Percentiles rank a stretch among this genome's conserved stretches.
Conservation (phyloP, 2,329 filamentous ascomycete species). For the Trichocomaceae sp. region DNA sequence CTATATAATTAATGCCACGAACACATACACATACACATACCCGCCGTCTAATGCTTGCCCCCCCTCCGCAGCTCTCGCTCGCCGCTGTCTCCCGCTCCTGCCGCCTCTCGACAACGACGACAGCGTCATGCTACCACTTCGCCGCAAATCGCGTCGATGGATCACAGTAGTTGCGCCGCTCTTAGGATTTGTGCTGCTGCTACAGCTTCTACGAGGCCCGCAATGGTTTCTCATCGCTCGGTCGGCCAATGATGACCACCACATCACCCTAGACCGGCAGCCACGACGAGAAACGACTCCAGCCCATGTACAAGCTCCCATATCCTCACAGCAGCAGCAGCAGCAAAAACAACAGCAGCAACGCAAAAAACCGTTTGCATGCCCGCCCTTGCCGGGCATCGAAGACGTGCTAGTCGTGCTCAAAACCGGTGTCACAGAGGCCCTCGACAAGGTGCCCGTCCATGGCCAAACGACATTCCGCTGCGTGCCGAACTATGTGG, state of each 20-base stretch:
- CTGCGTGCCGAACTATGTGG: conserved; percentile 50
- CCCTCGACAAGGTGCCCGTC: conserved; percentile 48
- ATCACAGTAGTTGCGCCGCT: conserved; percentile 47
- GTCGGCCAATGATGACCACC: neutral
- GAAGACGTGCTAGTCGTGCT: conserved; percentile 52
- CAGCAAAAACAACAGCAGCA: neutral
- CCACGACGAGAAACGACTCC: neutral
- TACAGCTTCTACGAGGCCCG: conserved; percentile 46
- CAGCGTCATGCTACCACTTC: conserved; percentile 39
- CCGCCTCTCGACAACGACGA: neutral
- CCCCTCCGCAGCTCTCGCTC: neutral
- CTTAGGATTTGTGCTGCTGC: conserved; percentile 50
- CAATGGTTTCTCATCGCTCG: conserved; percentile 10
- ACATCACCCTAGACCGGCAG: neutral
- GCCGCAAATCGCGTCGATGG: conserved; percentile 29
- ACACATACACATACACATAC: neutral
- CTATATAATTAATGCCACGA: neutral
- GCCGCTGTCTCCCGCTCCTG: neutral
- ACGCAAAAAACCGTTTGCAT: conserved; percentile 14
- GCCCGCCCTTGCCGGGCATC: conserved; percentile 35
- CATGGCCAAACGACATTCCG: conserved; percentile 50
- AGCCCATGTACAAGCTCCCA: conserved; percentile 5
- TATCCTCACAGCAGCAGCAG: neutral
- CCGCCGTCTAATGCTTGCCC: neutral
- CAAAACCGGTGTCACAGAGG: conserved; percentile 54